Evolutionary conservation across 257 asterid species (phyloP), one percentile per base, ranked within the genome.

Genomic region (Datura wrightii): DNA sequence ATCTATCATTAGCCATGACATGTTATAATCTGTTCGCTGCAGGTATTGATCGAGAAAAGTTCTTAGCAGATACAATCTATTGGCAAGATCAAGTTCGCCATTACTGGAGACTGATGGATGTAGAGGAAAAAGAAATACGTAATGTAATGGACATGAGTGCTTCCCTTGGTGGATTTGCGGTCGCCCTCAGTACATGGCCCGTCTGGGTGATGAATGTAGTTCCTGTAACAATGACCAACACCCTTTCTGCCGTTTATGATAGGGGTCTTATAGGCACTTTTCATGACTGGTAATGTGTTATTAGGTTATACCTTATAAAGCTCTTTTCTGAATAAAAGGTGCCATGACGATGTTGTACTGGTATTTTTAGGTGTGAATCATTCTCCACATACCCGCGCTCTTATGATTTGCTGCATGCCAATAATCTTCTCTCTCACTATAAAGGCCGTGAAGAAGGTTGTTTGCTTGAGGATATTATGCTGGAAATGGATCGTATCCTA

Each of bases 41-140:
- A 96, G 99, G 93, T 62, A 89, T 94, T 53, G 84, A 86, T 89
- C 90, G 90, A 54, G 95, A 91, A 39, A 89, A 83, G 82, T 90
- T 94, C 85, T 85, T 97, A 79, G 58, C 90, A 5, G 94, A 97
- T 89, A 95, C 97, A 69, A 85, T 95, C 66, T 97, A 93, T 90
- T 97, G 98, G 98, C 98, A 95, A 90, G 98, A 94, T 72, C 98
- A 94, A 90, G 92, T 94, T 83, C 96, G 97, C 24, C 98, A 97
- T 86, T 96, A 94, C 85, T 94, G 98, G 98, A 91, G 99, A 88
- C 85, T 97, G 89, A 90, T 97, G 96, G 84, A 84, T 65, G 95
- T 90, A 69, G 93, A 91, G 60, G 96, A 97, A 89, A 89, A 87
- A 10, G 93, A 91, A 83, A 85, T 95, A 87, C 89, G 96, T 36